A percentile compares a stretch with the other conserved stretches of the same genome.
phyloP scores from a whole-genome alignment of 305 asterid species.

The Vinca major region DNA sequence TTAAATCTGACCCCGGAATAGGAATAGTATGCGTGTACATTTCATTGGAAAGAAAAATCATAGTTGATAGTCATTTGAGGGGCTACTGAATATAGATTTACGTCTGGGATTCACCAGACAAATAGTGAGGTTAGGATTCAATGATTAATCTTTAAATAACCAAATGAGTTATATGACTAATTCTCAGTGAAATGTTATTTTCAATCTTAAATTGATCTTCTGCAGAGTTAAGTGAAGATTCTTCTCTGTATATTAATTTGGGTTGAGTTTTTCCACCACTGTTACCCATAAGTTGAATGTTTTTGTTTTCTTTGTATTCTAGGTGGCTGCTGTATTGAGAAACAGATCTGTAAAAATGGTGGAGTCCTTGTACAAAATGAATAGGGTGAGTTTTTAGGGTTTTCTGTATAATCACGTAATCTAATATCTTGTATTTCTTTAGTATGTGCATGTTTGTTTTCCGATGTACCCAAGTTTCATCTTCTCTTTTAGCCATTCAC shows the following conservation, averaged over 20 bases:
- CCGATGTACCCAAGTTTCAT: not conserved
- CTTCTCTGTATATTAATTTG: not conserved
- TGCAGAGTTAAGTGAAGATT: not conserved
- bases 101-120: not conserved
- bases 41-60: not conserved
- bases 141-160: not conserved
- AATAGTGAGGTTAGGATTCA: not conserved
- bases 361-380: slow-evolving; percentile 79
- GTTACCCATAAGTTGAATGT: not conserved
- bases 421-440: not conserved
- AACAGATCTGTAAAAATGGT: slow-evolving; percentile 68
- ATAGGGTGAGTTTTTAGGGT: slow-evolving; percentile 36
- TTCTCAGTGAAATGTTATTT: not conserved
- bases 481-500: not conserved
- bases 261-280: not conserved
- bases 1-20: not conserved
- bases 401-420: not conserved
- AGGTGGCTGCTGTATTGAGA: slow-evolving; percentile 66
- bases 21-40: not conserved
- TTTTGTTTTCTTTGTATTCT: slow-evolving; percentile 15
- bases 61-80: not conserved
- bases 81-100: not conserved
- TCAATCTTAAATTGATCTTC: not conserved
- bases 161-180: not conserved
- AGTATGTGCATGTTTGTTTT: not conserved